These are phyloP conservation scores for Whalleya microplaca DNA, from an alignment of 2,329 filamentous ascomycete species.

Conservation along the genomic window DNA sequence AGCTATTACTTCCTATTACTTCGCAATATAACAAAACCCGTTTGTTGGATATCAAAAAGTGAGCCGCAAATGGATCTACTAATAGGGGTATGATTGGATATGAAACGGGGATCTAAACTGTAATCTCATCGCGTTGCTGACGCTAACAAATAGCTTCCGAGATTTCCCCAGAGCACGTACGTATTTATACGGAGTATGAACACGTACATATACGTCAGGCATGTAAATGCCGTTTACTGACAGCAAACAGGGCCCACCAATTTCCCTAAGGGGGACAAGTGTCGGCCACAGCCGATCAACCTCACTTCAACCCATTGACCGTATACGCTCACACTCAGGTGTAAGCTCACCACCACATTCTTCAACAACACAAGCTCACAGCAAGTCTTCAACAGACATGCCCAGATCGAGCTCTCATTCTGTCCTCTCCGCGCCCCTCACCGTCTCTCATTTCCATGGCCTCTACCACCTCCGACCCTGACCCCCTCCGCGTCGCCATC, in stretches of 20 bases:
- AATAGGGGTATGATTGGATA: too few species aligned
- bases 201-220: background rate
- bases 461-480: background rate
- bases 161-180: background rate
- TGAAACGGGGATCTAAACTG: too few species aligned
- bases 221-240: background rate
- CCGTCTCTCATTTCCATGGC: background rate
- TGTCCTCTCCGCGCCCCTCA: slow-evolving; percentile 1
- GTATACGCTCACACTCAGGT: background rate
- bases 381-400: slow-evolving; percentile 36
- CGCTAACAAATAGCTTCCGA: background rate
- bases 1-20: too few species aligned
- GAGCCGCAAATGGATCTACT: too few species aligned
- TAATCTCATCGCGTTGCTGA: background rate
- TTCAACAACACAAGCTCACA: slow-evolving; percentile 17
- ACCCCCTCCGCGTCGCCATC: slow-evolving; percentile 39
- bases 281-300: background rate
- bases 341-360: slow-evolving; percentile 1
- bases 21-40: too few species aligned
- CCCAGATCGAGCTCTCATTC: slow-evolving; percentile 8
- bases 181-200: too few species aligned
- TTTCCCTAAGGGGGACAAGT: background rate
- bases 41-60: too few species aligned
- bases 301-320: background rate
- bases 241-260: background rate